These are phyloP conservation scores for Lichtheimia hyalospora DNA, from an alignment of 371 early-diverging fungal species.

Conservation along the genomic window DNA sequence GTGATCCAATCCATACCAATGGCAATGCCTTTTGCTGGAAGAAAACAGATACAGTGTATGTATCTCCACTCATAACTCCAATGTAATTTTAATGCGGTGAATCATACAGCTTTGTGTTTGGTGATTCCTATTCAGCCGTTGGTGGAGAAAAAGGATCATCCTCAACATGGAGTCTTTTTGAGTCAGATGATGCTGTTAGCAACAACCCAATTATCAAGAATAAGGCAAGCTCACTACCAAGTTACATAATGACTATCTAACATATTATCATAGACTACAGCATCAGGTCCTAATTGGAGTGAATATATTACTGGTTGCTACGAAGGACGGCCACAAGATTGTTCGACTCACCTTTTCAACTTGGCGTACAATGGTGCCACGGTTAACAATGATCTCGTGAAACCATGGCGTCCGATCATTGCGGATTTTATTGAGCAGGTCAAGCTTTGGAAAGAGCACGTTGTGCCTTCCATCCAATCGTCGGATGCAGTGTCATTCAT, in stretches of 20 bases:
- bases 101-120: slow-evolving; percentile 6
- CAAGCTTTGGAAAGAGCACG: slow-evolving; percentile 1
- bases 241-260: background rate
- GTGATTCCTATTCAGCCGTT: slow-evolving; percentile 3
- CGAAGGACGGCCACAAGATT: slow-evolving; percentile 5
- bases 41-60: background rate
- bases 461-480: background rate
- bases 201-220: background rate
- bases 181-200: background rate
- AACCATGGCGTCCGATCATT: background rate
- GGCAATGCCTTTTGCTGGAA: background rate
- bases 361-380: slow-evolving; percentile 9
- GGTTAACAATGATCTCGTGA: background rate
- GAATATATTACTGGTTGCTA: slow-evolving; percentile 4
- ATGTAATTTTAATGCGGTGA: background rate
- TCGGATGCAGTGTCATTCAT: background rate
- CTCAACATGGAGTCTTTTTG: slow-evolving; percentile 1
- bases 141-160: background rate
- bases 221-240: background rate
- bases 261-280: background rate
- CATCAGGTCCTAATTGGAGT: slow-evolving; percentile 7
- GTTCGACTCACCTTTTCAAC: slow-evolving; percentile 1
- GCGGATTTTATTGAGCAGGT: slow-evolving; percentile 1
- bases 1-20: too few species aligned
- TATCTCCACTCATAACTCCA: background rate